A percentile compares a stretch with the other conserved stretches of the same genome.
Evolutionary conservation across 192 early-diverging fungal species (phyloP).

Genomic region (Coemansia umbellata): DNA sequence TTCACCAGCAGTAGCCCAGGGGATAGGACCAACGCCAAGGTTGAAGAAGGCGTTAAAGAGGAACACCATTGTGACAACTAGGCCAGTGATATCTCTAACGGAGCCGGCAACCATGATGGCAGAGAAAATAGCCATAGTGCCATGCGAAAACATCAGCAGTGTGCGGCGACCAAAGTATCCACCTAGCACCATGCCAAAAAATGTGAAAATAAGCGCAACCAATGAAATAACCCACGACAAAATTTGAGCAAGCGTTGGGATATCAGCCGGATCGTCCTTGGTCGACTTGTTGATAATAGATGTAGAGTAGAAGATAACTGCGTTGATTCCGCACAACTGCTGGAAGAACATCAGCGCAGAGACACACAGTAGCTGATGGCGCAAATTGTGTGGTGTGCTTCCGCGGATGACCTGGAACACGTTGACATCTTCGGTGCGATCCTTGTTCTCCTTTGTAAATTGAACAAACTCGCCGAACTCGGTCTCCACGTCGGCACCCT

Average conservation of each 20-base stretch:
- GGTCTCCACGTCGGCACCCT: conserved; percentile 53
- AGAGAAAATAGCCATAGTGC: conserved; percentile 60
- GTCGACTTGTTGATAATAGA: conserved; percentile 67
- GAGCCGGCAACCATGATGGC: conserved; percentile 63
- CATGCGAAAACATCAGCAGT: conserved; percentile 64
- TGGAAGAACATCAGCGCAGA: conserved; percentile 69
- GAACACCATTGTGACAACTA: conserved; percentile 67
- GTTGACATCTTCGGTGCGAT: conserved; percentile 42
- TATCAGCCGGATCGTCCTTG: conserved; percentile 41
- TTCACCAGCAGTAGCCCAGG: conserved; percentile 78
- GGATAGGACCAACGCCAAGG: conserved; percentile 76
- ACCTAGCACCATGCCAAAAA: conserved; percentile 55
- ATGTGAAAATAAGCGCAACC: conserved; percentile 44
- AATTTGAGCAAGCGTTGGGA: conserved; percentile 52
- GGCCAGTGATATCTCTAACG: conserved; percentile 48
- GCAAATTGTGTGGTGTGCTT: conserved; percentile 52
- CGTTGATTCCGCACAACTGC: conserved; percentile 84
- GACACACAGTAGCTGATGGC: conserved; percentile 60
- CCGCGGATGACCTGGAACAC: conserved; percentile 55
- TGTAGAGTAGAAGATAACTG: conserved; percentile 82
- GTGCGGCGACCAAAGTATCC: conserved; percentile 69
- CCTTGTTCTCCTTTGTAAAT: conserved; percentile 37
- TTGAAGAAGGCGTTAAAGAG: conserved; percentile 75
- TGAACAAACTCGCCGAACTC: conserved; percentile 64
- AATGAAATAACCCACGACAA: conserved; percentile 47